Base-by-base conservation (phyloP, 305 asterid species). In the Fraxinus velutina region DNA sequence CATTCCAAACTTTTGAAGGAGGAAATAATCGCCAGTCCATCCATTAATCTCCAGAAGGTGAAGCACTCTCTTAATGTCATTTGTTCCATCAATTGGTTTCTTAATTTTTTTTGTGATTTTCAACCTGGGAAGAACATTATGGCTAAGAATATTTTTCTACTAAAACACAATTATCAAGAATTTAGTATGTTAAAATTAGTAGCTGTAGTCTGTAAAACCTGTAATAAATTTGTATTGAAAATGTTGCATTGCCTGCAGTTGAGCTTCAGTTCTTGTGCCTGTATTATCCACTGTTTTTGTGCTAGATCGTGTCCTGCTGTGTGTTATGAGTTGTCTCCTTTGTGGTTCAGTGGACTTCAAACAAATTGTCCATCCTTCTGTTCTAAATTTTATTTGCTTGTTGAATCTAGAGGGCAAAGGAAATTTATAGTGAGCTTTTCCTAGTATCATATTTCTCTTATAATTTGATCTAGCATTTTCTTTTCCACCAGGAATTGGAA, bases 1-100 rank as follows among this genome's bases (percentile, higher is more conserved):
- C 85, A 88, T 73, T 80, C 90, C 83, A 91, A 89, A 81, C 80
- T 85, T 82, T 75, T 80, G 10, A 89, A 86, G 87, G 87, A 80
- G 66, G 84, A 79, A 75, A 76, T 83, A 52, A 68, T 50, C 9
- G 85, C 81, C 62, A 80, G 83, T 81, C 75, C 86, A 34, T 52
- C 86, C 64, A 82, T 70, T 77, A 82, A 73, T 85, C 89, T 87
- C 73, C 92, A 82, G 78, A 83, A 82, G 92, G 97, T 89, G 84
- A 75, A 50, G 73, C 44, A 55, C 75, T 86, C 27, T 22, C 73
- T 60, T 37, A 37, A 78, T 76, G 33, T 72, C 27, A 13, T 36
- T 50, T 79, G 32, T 37, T 85, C 32, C 80, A 27, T 84, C 80
- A 22, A 19, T 76, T 70, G 32, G 36, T 80, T 79, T 78, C 33